These are phyloP conservation scores for Cystobasidium sp. DNA, from an alignment of 1,284 basidiomycete genomes.

Conservation along the genomic window DNA sequence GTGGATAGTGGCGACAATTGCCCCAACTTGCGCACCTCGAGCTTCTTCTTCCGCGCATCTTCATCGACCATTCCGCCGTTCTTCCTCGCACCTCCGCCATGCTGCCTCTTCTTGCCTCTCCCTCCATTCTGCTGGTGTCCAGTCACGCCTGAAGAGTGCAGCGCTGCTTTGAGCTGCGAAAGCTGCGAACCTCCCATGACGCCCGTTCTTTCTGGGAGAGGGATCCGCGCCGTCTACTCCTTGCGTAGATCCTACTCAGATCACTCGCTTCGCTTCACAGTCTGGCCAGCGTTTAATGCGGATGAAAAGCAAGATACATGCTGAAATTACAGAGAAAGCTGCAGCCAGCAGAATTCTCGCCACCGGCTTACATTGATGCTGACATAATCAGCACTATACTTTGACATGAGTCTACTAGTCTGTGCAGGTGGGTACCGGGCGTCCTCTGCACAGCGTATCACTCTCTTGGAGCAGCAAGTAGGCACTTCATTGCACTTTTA, in stretches of 20 bases:
- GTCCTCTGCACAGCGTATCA: no score
- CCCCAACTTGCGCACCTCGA: conserved; percentile 70
- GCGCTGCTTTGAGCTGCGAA: conserved; percentile 80
- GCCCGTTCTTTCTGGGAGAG: not conserved
- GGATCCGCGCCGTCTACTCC: no score
- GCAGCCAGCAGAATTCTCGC: not conserved
- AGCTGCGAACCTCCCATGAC: conserved; percentile 69
- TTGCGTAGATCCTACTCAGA: no score
- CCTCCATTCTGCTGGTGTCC: conserved; percentile 61
- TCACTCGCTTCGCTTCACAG: no score
- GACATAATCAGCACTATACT: not conserved
- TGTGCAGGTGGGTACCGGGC: no score
- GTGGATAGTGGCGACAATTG: conserved; percentile 31
- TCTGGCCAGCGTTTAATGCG: no score
- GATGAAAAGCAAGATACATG: no score
- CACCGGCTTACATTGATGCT: not conserved
- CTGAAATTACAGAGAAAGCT: no score
- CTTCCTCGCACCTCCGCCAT: conserved; percentile 20
- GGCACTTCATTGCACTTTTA: no score
- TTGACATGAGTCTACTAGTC: no score
- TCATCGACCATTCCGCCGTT: conserved; percentile 54
- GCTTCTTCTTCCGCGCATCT: conserved; percentile 67
- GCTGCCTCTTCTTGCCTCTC: conserved; percentile 55
- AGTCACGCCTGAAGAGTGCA: conserved; percentile 74
- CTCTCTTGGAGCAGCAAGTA: no score